These are phyloP conservation scores for Pseudozyma pruni DNA, from an alignment of 1,284 basidiomycete species.

Conservation along the genomic window DNA sequence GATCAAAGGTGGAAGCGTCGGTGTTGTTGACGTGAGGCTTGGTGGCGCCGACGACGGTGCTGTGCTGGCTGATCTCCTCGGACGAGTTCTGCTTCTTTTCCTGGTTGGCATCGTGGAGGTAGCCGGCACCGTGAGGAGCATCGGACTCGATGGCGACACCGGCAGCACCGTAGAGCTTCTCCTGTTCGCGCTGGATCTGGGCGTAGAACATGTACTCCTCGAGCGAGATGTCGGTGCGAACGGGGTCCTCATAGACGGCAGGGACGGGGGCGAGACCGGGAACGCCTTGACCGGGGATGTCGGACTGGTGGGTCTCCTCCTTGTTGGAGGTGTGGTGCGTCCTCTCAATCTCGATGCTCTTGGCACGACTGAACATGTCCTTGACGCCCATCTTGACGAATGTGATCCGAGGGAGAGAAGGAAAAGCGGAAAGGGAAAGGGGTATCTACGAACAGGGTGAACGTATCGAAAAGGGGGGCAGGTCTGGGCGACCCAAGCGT, in stretches of 20 bases:
- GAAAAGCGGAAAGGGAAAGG: not conserved
- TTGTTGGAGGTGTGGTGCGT: conserved; percentile 36
- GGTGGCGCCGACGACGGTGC: conserved; percentile 5
- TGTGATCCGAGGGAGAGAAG: not conserved
- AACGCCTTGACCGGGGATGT: conserved; percentile 38
- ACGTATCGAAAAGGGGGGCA: not conserved
- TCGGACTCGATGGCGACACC: conserved; percentile 30
- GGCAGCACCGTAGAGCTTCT: conserved; percentile 32
- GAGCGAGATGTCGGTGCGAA: conserved; percentile 15
- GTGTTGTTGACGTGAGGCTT: conserved; percentile 43
- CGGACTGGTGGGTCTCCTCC: conserved; percentile 40
- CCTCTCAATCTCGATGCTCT: conserved; percentile 35
- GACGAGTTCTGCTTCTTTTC: conserved; percentile 10
- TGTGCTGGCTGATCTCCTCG: conserved; percentile 18
- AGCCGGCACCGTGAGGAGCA: conserved; percentile 22
- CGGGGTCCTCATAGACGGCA: conserved; percentile 30
- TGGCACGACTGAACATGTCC: conserved; percentile 18
- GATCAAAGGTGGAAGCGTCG: conserved; percentile 42
- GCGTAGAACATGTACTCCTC: conserved; percentile 53
- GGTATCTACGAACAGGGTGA: not conserved
- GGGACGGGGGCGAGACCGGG: conserved; percentile 36
- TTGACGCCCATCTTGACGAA: conserved; percentile 29
- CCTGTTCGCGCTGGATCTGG: conserved; percentile 45
- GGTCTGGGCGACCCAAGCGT: not conserved
- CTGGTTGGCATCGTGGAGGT: conserved; percentile 16